A percentile compares a stretch with the other conserved stretches of the same genome.
Conservation (phyloP, 2,329 filamentous ascomycete genomes). For the Chaetomium sp. region DNA sequence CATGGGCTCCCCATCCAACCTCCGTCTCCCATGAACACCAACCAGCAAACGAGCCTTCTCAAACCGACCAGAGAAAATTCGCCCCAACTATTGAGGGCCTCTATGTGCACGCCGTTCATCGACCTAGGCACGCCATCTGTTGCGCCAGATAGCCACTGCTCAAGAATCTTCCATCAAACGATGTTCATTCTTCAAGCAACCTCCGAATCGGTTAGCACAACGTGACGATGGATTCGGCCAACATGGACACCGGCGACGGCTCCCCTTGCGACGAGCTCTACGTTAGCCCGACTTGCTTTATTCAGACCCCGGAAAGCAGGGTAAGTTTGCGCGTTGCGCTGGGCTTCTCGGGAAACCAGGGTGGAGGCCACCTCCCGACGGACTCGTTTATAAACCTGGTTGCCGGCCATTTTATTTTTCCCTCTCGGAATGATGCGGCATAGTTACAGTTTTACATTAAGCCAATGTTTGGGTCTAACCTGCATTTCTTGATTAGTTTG, state of each 20-base stretch:
- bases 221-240: constrained; percentile 6
- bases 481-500: constrained; percentile 16
- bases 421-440: not conserved
- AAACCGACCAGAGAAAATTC: too few relatives aligned
- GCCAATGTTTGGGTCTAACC: not conserved
- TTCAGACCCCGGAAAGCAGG: constrained; percentile 25
- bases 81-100: too few relatives aligned
- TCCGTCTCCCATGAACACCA: not conserved
- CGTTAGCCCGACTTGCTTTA: constrained; percentile 22
- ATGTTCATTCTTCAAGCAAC: constrained; percentile 5
- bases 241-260: constrained; percentile 1
- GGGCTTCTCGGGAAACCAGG: not conserved
- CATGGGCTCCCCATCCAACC: not conserved
- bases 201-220: constrained; percentile 2
- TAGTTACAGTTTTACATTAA: not conserved
- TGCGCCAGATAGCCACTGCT: not conserved
- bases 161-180: not conserved
- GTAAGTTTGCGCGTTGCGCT: constrained; percentile 17
- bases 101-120: too few relatives aligned
- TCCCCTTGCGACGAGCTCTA: constrained; percentile 18
- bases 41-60: too few relatives aligned
- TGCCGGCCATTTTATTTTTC: not conserved
- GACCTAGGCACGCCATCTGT: not conserved
- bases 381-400: too few relatives aligned
- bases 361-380: too few relatives aligned